phyloP scores from a whole-genome alignment of 164 flowering plant species.

The Nelumbo lutea region DNA sequence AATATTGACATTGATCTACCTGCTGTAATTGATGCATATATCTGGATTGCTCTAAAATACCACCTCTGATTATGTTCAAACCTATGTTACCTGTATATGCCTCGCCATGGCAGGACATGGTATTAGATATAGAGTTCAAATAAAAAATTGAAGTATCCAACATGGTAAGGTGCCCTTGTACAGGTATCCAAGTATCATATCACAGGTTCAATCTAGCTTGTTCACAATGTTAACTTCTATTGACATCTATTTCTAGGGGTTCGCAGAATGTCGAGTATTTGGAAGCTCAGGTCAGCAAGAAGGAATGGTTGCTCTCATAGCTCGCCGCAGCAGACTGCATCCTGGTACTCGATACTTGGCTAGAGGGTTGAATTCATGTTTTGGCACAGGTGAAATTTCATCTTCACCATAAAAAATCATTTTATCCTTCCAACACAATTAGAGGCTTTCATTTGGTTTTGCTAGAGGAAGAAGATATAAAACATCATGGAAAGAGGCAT shows the following conservation, averaged over 20 bases:
- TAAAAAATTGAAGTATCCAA: too few species aligned
- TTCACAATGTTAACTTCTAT: constrained; percentile 19
- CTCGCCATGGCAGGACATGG: too few species aligned
- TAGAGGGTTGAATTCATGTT: constrained; percentile 92
- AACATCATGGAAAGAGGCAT: too few species aligned
- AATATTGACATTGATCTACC: background rate
- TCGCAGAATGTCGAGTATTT: constrained; percentile 83
- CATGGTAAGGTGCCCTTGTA: too few species aligned
- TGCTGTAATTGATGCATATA: background rate
- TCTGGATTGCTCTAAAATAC: background rate
- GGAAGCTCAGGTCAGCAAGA: constrained; percentile 89
- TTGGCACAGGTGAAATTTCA: constrained; percentile 64
- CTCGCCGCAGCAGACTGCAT: constrained; percentile 97
- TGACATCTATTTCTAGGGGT: constrained; percentile 55
- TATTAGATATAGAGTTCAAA: too few species aligned
- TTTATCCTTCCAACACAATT: background rate
- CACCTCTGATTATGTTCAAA: background rate
- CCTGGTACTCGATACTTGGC: constrained; percentile 99
- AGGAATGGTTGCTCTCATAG: constrained; percentile 85
- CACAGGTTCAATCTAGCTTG: background rate
- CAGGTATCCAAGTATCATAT: too few species aligned
- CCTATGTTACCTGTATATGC: background rate
- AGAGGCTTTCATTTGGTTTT: background rate
- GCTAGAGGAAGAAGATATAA: too few species aligned
- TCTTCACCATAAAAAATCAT: background rate